phyloP scores from a whole-genome alignment of 2,329 filamentous ascomycete genomes.

The Ascochyta fabae region DNA sequence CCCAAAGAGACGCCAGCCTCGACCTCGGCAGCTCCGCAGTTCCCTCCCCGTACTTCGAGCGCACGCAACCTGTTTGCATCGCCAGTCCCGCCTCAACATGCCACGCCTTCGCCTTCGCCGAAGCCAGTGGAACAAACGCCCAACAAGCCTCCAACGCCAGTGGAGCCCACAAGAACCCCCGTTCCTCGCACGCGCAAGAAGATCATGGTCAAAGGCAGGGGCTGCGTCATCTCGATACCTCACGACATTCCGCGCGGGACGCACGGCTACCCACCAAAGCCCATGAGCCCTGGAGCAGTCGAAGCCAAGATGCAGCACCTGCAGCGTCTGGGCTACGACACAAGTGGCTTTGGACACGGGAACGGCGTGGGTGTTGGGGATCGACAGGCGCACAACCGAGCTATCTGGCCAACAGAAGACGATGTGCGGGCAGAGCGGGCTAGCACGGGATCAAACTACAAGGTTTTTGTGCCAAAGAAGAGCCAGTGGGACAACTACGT shows the following conservation, averaged over 20 bases:
- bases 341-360: slow-evolving; percentile 71
- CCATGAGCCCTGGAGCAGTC: slow-evolving; percentile 60
- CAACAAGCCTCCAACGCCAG: slow-evolving; percentile 24
- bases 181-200: slow-evolving; percentile 53
- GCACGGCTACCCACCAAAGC: slow-evolving; percentile 51
- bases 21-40: slow-evolving; percentile 17
- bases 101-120: slow-evolving; percentile 23
- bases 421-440: slow-evolving; percentile 65
- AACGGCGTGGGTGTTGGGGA: slow-evolving; percentile 44
- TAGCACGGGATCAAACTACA: slow-evolving; percentile 55
- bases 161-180: slow-evolving; percentile 25
- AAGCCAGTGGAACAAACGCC: slow-evolving; percentile 29
- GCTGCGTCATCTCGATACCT: slow-evolving; percentile 55
- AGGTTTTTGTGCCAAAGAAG: slow-evolving; percentile 73
- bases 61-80: slow-evolving; percentile 26
- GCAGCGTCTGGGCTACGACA: slow-evolving; percentile 73
- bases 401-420: slow-evolving; percentile 69
- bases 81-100: slow-evolving; percentile 28
- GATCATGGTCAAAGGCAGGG: slow-evolving; percentile 55
- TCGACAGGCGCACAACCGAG: slow-evolving; percentile 64
- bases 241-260: slow-evolving; percentile 50
- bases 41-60: slow-evolving; percentile 21
- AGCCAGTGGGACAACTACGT: slow-evolving; percentile 81
- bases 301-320: slow-evolving; percentile 69
- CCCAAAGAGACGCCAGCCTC: slow-evolving; percentile 37